These are phyloP conservation scores for Chamaecrista fasciculata DNA, from an alignment of 306 rosid genomes.

Conservation along the genomic window DNA sequence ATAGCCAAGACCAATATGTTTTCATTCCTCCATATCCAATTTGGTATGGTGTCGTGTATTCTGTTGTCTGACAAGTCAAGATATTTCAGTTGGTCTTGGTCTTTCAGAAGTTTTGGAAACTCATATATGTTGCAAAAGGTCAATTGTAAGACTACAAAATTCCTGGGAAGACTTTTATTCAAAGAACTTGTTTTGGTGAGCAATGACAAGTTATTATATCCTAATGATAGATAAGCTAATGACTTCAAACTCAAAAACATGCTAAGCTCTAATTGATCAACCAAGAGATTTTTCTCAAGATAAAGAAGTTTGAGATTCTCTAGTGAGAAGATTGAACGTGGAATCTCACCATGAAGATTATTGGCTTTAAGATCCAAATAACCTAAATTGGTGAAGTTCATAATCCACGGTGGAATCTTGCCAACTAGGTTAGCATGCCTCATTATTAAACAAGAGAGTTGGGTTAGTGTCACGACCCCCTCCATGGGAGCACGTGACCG, in stretches of 20 bases:
- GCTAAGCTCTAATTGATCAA: slow-evolving; percentile 10
- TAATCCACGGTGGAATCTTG: too few relatives aligned
- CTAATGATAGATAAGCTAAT: background rate
- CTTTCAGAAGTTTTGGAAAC: background rate
- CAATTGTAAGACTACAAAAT: background rate
- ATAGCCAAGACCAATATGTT: background rate
- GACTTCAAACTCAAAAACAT: background rate
- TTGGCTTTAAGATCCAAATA: background rate
- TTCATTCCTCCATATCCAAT: slow-evolving; percentile 16
- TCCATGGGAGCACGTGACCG: too few relatives aligned
- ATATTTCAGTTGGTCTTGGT: background rate
- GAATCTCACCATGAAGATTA: slow-evolving; percentile 18
- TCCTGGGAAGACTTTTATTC: background rate
- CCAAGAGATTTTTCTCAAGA: rapidly evolving
- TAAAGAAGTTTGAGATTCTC: background rate
- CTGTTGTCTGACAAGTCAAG: background rate
- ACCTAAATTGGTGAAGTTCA: background rate
- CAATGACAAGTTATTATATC: background rate
- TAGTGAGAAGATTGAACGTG: slow-evolving; percentile 9
- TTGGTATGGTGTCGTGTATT: background rate
- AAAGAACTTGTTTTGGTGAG: background rate
- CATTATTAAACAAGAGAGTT: too few relatives aligned
- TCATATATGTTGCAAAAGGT: slow-evolving; percentile 11
- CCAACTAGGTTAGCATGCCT: too few relatives aligned
- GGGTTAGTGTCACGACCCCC: too few relatives aligned